Percentiles rank a stretch among this genome's conserved stretches.
These are phyloP conservation scores for Phytophthora sp. DNA, from an alignment of 352 stramenopile species.

Conservation along the genomic window DNA sequence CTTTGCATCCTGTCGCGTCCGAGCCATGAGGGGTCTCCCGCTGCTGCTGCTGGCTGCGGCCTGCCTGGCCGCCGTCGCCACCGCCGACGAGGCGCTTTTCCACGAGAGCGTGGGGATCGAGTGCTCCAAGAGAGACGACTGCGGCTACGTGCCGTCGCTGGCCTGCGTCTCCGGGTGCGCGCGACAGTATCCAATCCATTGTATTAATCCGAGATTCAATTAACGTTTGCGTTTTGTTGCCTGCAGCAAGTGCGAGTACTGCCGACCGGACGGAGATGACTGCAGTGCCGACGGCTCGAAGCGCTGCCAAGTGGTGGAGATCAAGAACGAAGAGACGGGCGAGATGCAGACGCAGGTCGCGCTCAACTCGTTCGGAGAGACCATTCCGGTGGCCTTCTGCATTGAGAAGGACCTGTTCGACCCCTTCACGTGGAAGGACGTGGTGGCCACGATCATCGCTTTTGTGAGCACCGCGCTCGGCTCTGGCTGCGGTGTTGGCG, in stretches of 20 bases:
- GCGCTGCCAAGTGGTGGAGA: conserved; percentile 57
- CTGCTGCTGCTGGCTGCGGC: conserved; percentile 4
- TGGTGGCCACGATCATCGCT: conserved; percentile 69
- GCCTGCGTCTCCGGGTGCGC: conserved; percentile 67
- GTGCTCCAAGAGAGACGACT: conserved; percentile 63
- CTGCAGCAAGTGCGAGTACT: conserved; percentile 75
- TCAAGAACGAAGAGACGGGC: conserved; percentile 38
- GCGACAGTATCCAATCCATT: not conserved
- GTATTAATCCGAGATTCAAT: not conserved
- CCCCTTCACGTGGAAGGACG: conserved; percentile 75
- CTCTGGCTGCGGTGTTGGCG: conserved; percentile 92
- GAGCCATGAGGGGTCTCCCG: conserved; percentile 10
- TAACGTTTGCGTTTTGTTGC: not conserved
- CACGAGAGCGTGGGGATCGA: conserved; percentile 44
- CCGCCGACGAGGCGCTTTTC: conserved; percentile 25
- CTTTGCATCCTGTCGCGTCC: not conserved
- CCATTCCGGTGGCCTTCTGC: conserved; percentile 60
- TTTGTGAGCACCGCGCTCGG: conserved; percentile 89
- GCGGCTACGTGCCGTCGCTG: conserved; percentile 75
- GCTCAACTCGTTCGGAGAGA: conserved; percentile 35
- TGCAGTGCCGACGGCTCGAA: conserved; percentile 69
- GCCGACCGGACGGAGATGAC: conserved; percentile 51
- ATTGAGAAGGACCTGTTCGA: conserved; percentile 86
- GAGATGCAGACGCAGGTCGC: conserved; percentile 41
- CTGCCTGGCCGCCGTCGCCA: conserved; percentile 4